Conservation (phyloP, 768 basidiomycete species). For the Nevesoporus exiguus region DNA sequence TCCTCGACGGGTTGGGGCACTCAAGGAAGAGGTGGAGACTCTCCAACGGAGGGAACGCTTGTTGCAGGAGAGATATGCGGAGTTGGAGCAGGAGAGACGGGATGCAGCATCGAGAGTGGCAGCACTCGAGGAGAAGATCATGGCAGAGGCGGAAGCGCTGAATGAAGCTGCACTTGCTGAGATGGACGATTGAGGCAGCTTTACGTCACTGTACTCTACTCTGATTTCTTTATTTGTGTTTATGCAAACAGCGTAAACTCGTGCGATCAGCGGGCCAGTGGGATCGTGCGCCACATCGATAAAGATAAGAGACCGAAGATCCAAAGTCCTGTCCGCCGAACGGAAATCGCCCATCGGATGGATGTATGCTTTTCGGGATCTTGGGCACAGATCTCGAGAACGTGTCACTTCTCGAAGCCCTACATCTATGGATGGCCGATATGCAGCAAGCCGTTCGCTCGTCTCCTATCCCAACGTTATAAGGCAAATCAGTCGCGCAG, state of each 20-base stretch:
- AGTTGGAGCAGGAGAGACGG: constrained; percentile 66
- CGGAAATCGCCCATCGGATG: background rate
- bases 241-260: background rate
- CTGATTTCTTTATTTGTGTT: constrained; percentile 5
- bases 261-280: background rate
- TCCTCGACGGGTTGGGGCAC: constrained; percentile 70
- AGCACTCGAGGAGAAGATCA: constrained; percentile 78
- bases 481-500: no score
- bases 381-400: no score
- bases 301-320: no score
- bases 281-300: background rate
- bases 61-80: constrained; percentile 83
- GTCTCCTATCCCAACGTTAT: no score
- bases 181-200: constrained; percentile 42
- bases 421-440: background rate
- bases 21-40: constrained; percentile 83
- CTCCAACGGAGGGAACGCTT: constrained; percentile 73
- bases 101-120: constrained; percentile 58
- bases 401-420: background rate
- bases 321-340: background rate
- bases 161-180: constrained; percentile 74
- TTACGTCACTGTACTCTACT: background rate
- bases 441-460: no score
- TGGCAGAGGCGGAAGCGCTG: constrained; percentile 77
- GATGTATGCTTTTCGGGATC: background rate